Conservation (phyloP, 192 early-diverging fungal species). For the Coemansia biformis region DNA sequence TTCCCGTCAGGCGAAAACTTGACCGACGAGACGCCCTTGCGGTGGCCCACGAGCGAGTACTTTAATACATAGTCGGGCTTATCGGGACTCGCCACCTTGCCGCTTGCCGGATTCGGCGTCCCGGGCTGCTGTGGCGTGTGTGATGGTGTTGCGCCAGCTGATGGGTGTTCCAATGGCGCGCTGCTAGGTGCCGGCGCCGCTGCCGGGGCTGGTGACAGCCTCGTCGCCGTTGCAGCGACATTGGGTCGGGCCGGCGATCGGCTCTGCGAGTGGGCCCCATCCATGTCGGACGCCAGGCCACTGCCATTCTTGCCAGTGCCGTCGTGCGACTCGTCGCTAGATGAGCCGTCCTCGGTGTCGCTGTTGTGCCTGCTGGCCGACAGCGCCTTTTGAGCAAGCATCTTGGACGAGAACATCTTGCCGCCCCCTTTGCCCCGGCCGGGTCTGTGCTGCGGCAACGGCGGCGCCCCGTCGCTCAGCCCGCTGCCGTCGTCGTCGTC, state of each 20-base stretch:
- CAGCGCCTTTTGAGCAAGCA: conserved; percentile 45
- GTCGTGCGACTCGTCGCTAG: conserved; percentile 1
- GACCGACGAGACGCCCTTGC: conserved; percentile 88
- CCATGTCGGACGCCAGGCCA: no score
- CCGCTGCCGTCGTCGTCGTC: neutral
- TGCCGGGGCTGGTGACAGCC: conserved; percentile 1
- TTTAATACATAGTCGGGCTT: conserved; percentile 81
- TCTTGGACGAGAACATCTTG: conserved; percentile 50
- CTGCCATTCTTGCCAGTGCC: neutral
- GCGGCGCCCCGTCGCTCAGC: neutral
- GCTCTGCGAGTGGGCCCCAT: no score
- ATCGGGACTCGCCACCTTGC: conserved; percentile 17
- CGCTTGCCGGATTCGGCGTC: conserved; percentile 9
- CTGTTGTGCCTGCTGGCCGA: conserved; percentile 22
- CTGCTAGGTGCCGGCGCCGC: conserved; percentile 5
- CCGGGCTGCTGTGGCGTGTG: conserved; percentile 6
- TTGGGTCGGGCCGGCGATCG: no score
- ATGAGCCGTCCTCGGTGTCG: conserved; percentile 4
- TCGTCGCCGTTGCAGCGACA: no score
- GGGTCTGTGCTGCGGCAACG: neutral
- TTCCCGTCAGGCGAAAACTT: conserved; percentile 98
- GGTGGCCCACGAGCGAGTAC: conserved; percentile 88
- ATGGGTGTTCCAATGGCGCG: conserved; percentile 9
- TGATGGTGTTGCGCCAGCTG: neutral
- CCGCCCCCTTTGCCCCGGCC: conserved; percentile 48